These are phyloP conservation scores for Vitis rupestris DNA, from an alignment of 164 flowering plant genomes.

Conservation along the genomic window DNA sequence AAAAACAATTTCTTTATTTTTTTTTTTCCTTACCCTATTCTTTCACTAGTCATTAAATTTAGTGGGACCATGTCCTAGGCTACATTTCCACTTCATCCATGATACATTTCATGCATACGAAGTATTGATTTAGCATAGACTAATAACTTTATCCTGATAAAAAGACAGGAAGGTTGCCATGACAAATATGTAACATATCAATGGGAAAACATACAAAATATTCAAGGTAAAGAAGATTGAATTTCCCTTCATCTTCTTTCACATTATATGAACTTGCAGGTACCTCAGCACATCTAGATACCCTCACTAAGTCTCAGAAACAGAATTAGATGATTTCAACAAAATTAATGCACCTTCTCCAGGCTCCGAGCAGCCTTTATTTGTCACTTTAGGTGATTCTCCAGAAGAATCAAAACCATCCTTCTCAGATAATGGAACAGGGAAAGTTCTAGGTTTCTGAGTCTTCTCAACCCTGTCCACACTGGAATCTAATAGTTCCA, in stretches of 20 bases:
- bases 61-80: no score
- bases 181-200: neutral
- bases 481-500: neutral
- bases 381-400: conserved; percentile 7
- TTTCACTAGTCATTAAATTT: no score
- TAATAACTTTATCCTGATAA: neutral
- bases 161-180: neutral
- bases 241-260: conserved; percentile 19
- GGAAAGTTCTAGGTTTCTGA: conserved; percentile 39
- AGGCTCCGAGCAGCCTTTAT: conserved; percentile 12
- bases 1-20: no score
- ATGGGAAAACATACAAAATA: neutral
- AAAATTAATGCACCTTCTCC: conserved; percentile 9
- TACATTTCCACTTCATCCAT: no score
- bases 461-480: conserved; percentile 26
- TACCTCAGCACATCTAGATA: conserved; percentile 15
- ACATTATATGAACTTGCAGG: conserved; percentile 24
- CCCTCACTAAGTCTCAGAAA: conserved; percentile 12
- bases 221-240: conserved; percentile 26
- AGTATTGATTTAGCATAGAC: no score
- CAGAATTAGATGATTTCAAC: conserved; percentile 11
- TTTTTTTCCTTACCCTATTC: no score
- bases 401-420: conserved; percentile 26
- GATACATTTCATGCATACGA: no score
- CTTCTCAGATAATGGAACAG: conserved; percentile 46